Base-by-base conservation (phyloP, 805 yeast genomes). In the Pichia gijzeniarum region DNA sequence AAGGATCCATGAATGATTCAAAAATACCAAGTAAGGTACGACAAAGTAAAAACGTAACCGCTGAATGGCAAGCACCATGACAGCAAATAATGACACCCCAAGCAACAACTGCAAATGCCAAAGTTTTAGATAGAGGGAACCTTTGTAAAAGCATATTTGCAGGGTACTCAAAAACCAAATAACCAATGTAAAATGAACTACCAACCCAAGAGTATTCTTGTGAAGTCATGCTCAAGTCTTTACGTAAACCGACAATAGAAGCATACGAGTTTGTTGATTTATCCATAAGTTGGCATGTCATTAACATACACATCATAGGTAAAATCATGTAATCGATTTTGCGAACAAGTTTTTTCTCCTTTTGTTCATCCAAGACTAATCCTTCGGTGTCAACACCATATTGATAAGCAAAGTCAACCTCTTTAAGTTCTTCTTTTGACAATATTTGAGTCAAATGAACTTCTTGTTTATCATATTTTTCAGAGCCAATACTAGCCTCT, bases 71-170 rank as follows among this genome's bases (percentile, higher is more conserved):
- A 1, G 72, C 67, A 53, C 74, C 72, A 43, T 70, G 74, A 25
- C 73, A 63, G 50, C 74, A 69, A n/a, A 73, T 64, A n/a, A 73
- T 54, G n/a, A 72, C 43, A 1, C 75, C 67, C 83, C 83, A 77
- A 12, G 65, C 28, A n/a, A 68, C 53, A 18, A 71, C 61, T 48
- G 70, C 57, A 13, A 50, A 50, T 3, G 67, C 53, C 36, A 75
- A 58, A 27, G 65, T 65, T 44, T 62, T 67, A 8, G 62, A 59
- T 36, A 67, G 58, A 3, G 72, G 71, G 20, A 60, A 55, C 36
- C 53, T 64, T 47, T 67, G 72, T 35, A 80, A 67, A 42, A 60
- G 58, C 22, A 57, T 53, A 13, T 64, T 58, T 3, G 75, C 69
- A 7, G 79, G 79, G 40, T 64, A 66, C 43, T 70, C 73, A 47